Evolutionary conservation across 2,329 filamentous ascomycete species (phyloP), one percentile per base, ranked within the genome.

Genomic region (Chaetomium olivaceum): DNA sequence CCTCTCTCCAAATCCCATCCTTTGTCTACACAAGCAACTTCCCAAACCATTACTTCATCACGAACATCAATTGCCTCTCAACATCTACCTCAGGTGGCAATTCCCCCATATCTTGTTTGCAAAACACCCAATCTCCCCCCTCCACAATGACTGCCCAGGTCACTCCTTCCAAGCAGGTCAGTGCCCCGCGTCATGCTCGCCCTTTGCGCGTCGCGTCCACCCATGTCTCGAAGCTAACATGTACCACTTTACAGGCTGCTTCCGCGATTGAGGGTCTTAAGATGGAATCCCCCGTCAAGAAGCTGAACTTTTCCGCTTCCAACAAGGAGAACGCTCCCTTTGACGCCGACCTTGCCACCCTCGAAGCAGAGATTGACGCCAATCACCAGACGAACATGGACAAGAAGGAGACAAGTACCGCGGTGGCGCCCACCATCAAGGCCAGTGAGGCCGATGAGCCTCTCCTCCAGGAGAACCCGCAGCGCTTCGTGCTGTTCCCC

Each of bases 401-500:
- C 67, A 86, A 85, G 77, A 78, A 83, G 70, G 77, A 80, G 66
- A 74, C 77, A 46, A 78, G 81, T 71, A 65, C 77, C 23, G 73
- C 76, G 21, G 76, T 81, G 64, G 82, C 83, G 60, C 72, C 84
- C 50, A 80, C 80, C 25, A 82, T 88, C 76, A 90, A 90, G 80
- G 72, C 85, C 31, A 84, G 90, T 59, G 92, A 97, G 80, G 85
- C 85, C 65, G 86, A 93, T 65, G 95, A 99, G 85, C 95, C 95
- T 65, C 85, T 99, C 61, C 88, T 99, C 7, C 91, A 93, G 78
- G 95, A 98, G 82, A 99, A 99, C 82, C 90, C 93, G 69, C 88
- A 96, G 73, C 91, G 95, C 74, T 99, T 99, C 76, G 95, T 99
- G 66, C 86, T 99, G 69, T 99, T 99, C 82, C 95, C 95, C 72